Base-by-base conservation (phyloP, 352 stramenopile species). In the Phytopythium chamaehyphon region DNA sequence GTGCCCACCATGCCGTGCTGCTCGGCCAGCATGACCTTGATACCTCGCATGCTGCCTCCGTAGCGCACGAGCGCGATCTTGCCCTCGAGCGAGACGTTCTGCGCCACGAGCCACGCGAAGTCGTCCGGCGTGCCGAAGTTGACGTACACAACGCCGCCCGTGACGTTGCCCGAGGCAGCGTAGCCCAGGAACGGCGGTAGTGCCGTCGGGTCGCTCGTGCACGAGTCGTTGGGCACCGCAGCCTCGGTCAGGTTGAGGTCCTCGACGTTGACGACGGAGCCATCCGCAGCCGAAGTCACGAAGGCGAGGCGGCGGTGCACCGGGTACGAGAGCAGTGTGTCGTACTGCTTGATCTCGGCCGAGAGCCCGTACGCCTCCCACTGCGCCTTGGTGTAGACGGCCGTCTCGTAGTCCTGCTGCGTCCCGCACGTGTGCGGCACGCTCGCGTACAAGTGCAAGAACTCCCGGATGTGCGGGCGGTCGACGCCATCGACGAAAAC, bases 131-230 rank as follows among this genome's bases (percentile, higher is more conserved):
- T 60, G 8, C 82, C 87, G 47, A 89, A 89, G 66, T 96, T 96
- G 36, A 72, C 87, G 64, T 91, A 96, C 44, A 96, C 85, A 7
- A 91, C 50, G 3, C 66, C 57, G 16, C 53, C 65, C n/a, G 62
- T 76, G 24, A 90, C 68, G 48, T 84, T 71, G 18, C 85, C 87
- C 6, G 73, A 73, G 0, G 80, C 76, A 7, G 74, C 64, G 67
- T 95, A 96, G 6, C 68, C 86, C 42, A 92, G 59, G 58, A 88
- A 96, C 22, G 82, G 71, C 68, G 68, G 84, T 54, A 73, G 69
- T 64, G 62, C 80, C 44, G 65, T 65, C 62, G 51, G 47, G 57
- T 51, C 66, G 54, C 51, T 83, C 55, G 59, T 74, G 43, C 90
- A 76, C 15, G 82, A 45, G 46, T 90, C 80, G 31, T 86, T 80